Percentiles rank a stretch among this genome's conserved stretches.
phyloP scores from a whole-genome alignment of 176 grass and related monocot genomes.

The Cenchrus fungigraminus region DNA sequence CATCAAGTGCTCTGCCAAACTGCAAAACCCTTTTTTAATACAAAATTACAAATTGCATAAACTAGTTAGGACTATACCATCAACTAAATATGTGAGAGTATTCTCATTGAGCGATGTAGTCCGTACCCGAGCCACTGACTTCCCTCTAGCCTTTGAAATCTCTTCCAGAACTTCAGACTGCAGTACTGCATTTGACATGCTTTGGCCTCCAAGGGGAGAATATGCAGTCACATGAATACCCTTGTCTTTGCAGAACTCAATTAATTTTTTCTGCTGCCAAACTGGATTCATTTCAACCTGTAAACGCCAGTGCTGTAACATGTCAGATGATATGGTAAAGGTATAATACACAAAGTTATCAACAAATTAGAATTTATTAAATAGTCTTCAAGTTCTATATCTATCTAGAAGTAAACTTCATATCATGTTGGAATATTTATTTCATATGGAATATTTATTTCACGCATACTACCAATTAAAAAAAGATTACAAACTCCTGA shows the following conservation, averaged over 20 bases:
- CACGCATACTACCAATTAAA: too few species aligned
- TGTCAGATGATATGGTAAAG: not conserved
- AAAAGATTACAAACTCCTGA: too few species aligned
- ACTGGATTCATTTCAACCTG: slow-evolving; percentile 62
- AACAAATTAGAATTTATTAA: too few species aligned
- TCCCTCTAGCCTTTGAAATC: slow-evolving; percentile 57
- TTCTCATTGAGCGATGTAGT: not conserved
- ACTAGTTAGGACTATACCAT: not conserved
- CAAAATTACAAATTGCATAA: not conserved
- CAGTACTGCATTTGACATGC: slow-evolving; percentile 26
- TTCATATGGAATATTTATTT: too few species aligned
- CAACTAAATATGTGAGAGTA: not conserved
- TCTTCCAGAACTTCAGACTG: slow-evolving; percentile 53
- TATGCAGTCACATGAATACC: slow-evolving; percentile 58
- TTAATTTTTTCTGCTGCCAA: slow-evolving; percentile 65
- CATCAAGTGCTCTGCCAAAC: not conserved
- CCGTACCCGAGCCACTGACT: slow-evolving; percentile 66
- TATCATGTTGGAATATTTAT: too few species aligned
- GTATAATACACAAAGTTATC: not conserved
- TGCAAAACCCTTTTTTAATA: not conserved
- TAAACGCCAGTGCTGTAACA: not conserved
- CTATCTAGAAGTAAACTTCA: too few species aligned
- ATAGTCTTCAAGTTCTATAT: too few species aligned
- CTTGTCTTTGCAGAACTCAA: slow-evolving; percentile 52
- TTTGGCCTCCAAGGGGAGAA: slow-evolving; percentile 58